phyloP scores from a whole-genome alignment of 31 red algal genomes.

The Odonthalia washingtoniensis region DNA sequence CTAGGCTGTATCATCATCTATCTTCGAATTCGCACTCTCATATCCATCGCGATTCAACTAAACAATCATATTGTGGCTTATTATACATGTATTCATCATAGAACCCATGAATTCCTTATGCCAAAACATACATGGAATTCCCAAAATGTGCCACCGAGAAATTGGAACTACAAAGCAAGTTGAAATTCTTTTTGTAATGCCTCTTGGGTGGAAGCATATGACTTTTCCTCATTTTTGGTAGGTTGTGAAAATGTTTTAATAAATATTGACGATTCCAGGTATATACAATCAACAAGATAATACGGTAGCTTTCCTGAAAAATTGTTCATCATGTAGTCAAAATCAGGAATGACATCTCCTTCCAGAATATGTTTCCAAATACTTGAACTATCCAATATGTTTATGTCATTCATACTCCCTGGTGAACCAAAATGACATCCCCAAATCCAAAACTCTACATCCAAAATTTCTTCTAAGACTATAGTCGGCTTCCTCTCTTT shows the following conservation, averaged over 20 bases:
- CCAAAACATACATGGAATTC: neutral
- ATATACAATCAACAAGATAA: slow-evolving; percentile 32
- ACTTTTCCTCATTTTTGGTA: slow-evolving; percentile 16
- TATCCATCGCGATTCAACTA: neutral
- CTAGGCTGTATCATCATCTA: neutral
- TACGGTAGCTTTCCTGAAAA: neutral
- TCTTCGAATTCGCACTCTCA: neutral
- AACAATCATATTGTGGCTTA: slow-evolving; percentile 31
- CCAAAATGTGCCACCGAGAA: slow-evolving; percentile 16
- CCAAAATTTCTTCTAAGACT: too few species aligned
- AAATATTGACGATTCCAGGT: slow-evolving; percentile 38
- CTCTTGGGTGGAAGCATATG: neutral
- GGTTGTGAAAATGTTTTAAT: slow-evolving; percentile 18
- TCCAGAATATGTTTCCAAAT: neutral
- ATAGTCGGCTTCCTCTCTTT: too few species aligned
- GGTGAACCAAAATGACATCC: too few species aligned
- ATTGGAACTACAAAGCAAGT: neutral
- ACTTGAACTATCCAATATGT: slow-evolving; percentile 23
- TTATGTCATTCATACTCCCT: too few species aligned
- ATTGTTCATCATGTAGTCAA: neutral
- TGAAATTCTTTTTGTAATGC: slow-evolving; percentile 9
- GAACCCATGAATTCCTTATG: neutral
- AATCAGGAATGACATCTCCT: slow-evolving; percentile 1
- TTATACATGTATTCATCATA: slow-evolving; percentile 21
- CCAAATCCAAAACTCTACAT: too few species aligned